These are phyloP conservation scores for Phytopythium vexans DNA, from an alignment of 352 stramenopile species.

Conservation along the genomic window DNA sequence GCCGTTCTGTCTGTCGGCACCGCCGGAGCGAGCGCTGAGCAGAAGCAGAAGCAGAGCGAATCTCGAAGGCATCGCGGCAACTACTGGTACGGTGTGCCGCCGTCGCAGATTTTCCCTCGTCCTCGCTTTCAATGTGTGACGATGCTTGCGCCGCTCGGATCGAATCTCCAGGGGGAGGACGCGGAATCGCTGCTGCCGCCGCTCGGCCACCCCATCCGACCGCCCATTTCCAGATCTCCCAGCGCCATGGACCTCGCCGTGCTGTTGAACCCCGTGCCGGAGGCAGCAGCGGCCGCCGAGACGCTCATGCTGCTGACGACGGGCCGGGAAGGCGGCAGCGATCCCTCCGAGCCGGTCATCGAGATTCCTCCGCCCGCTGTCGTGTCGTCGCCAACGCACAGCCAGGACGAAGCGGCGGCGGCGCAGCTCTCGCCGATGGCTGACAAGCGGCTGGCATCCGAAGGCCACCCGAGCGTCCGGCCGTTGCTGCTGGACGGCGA, in stretches of 20 bases:
- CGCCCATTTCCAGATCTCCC: not conserved
- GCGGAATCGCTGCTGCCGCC: not conserved
- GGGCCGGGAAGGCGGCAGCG: not conserved
- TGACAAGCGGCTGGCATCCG: slow-evolving; percentile 7
- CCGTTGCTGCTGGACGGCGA: not conserved
- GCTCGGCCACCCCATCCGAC: not conserved
- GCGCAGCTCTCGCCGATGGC: slow-evolving; percentile 16
- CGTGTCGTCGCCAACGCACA: not conserved
- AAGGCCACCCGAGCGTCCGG: slow-evolving; percentile 3
- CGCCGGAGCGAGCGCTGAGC: no score
- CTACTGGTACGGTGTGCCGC: no score
- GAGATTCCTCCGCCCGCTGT: not conserved
- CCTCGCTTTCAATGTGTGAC: slow-evolving; percentile 13
- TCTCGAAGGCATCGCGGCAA: no score
- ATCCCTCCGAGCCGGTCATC: not conserved
- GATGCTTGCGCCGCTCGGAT: slow-evolving; percentile 1
- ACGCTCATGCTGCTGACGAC: slow-evolving; percentile 2
- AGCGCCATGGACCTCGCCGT: slow-evolving; percentile 19
- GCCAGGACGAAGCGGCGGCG: not conserved
- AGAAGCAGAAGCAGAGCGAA: no score
- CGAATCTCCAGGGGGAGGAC: slow-evolving; percentile 9
- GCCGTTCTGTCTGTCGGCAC: no score
- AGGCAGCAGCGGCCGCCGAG: slow-evolving; percentile 4
- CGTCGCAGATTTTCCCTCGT: no score
- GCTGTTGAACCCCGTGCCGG: slow-evolving; percentile 26